phyloP scores from a whole-genome alignment of 2,329 filamentous ascomycete species.

The Fusarium coicis region DNA sequence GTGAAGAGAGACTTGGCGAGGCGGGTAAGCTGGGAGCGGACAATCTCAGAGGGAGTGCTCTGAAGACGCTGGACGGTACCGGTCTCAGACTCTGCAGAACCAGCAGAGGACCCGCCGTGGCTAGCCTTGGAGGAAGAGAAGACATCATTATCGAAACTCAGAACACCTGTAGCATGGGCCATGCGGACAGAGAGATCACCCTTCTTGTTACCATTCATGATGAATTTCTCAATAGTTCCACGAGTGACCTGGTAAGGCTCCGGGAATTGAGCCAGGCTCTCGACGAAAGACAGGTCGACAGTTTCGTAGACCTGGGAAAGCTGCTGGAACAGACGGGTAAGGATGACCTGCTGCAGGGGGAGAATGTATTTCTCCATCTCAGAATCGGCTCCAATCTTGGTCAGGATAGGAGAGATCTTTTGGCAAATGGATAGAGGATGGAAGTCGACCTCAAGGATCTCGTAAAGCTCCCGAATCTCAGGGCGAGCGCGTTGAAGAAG shows the following conservation, averaged over 20 bases:
- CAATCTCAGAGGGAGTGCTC: slow-evolving; percentile 97
- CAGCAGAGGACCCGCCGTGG: slow-evolving; percentile 83
- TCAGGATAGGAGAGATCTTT: slow-evolving; percentile 96
- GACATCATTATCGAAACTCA: slow-evolving; percentile 98
- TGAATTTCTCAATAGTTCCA: slow-evolving; percentile 98
- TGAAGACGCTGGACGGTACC: slow-evolving; percentile 93
- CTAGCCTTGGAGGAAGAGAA: slow-evolving; percentile 96
- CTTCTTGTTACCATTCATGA: slow-evolving; percentile 99
- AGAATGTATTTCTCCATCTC: slow-evolving; percentile 98
- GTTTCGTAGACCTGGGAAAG: slow-evolving; percentile 99
- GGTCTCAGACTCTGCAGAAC: slow-evolving; percentile 86
- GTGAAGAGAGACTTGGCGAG: slow-evolving; percentile 91
- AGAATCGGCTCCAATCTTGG: slow-evolving; percentile 90
- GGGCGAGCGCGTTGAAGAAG: slow-evolving; percentile 91
- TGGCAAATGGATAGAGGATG: slow-evolving; percentile 98
- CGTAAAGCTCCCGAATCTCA: slow-evolving; percentile 97
- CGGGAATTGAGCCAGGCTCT: slow-evolving; percentile 93
- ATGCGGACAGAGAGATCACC: slow-evolving; percentile 96
- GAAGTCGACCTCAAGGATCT: slow-evolving; percentile 99
- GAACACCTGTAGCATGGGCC: slow-evolving; percentile 92
- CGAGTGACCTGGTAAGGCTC: slow-evolving; percentile 94
- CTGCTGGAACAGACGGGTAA: slow-evolving; percentile 98
- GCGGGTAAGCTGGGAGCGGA: slow-evolving; percentile 91
- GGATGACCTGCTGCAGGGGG: slow-evolving; percentile 97
- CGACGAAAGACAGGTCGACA: slow-evolving; percentile 92